Evolutionary conservation across 805 yeast species (phyloP), one percentile per base, ranked within the genome.

Genomic region (Suhomyces canberraensis): DNA sequence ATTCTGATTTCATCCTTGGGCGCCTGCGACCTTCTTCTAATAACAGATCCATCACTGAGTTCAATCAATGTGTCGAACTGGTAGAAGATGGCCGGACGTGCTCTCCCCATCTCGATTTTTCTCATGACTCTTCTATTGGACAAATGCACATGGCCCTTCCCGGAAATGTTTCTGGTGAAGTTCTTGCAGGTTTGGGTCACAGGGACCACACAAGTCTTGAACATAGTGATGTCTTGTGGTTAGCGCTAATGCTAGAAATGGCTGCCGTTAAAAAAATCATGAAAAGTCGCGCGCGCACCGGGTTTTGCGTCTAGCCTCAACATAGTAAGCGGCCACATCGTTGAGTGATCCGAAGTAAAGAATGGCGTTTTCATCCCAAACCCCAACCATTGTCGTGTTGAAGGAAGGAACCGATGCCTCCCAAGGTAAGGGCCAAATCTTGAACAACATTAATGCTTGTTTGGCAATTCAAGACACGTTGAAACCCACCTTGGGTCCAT

Each of bases 331-430:
- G n/a, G n/a, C n/a, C n/a, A n/a, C n/a, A n/a, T 20, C 9, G 22
- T 20, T 20, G 8, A 20, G 7, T 20, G 22, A 7, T 7, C 22
- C 22, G 7, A 9, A 20, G 9, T 20, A 20, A 7, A 7, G 7
- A 34, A 90, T 89, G 96, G 84, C 83, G 55, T 88, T 87, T 58
- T 86, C 91, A 46, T 85, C 84, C 38, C 96, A 90, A 62, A 84
- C 97, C 25, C 98, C 98, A 31, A 91, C 98, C n/a, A 86, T 91
- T 51, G 98, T 93, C 45, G 98, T 93, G 36, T 79, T 93, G 44
- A 91, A 90, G 60, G 99, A 93, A 64, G 99, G 99, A 35, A 93
- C 99, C 4, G 98, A 93, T 57, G 71, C 95, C 21, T 85, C 96
- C 11, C 99, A 93, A 62, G 99, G 99, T 25, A 79, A 81, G 47